Base-by-base conservation (phyloP, 2,329 filamentous ascomycete species). In the Truncatella angustata region DNA sequence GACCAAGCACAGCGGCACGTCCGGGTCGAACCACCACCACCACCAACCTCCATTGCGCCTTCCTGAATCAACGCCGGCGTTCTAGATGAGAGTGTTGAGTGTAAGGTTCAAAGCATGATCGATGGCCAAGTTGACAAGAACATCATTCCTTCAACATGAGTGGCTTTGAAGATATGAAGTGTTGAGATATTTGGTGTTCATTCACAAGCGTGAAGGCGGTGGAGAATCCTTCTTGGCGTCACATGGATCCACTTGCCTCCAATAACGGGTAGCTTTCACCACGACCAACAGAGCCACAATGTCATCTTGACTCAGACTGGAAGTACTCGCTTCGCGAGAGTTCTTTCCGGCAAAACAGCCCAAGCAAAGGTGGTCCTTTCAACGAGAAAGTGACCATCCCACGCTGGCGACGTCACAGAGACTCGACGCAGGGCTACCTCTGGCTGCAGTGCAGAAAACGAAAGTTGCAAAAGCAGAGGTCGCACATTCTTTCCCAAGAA, bases 291-390 rank as follows among this genome's bases (percentile, higher is more conserved):
- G 28, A 32, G 14, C 23, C 12, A 6, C 21, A 10, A 18, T 42
- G 40, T 50, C 39, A 40, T 50, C 42, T 50, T 50, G 51, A 54
- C 50, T 54, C 51, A 54, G 47, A 54, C 40, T 46, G 36, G 32
- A 40, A 12, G 26, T 26, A 37, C 16, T 7, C 10, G 9, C 10
- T 14, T 10, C n/a, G 20, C 11, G 24, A n/a, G 10, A 21, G 12
- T 21, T 36, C 14, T 49, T 43, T 30, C 46, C 16, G n/a, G 47
- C 42, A 46, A 21, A 32, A 47, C 45, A n/a, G n/a, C n/a, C n/a
- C n/a, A n/a, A n/a, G n/a, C n/a, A n/a, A n/a, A n/a, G n/a, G n/a
- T n/a, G n/a, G n/a, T n/a, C n/a, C n/a, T n/a, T n/a, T n/a, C n/a
- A n/a, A n/a, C n/a, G n/a, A n/a, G n/a, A n/a, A n/a, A n/a, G n/a